Evolutionary conservation across 306 rosid species (phyloP).

Genomic region (Mucuna pruriens): DNA sequence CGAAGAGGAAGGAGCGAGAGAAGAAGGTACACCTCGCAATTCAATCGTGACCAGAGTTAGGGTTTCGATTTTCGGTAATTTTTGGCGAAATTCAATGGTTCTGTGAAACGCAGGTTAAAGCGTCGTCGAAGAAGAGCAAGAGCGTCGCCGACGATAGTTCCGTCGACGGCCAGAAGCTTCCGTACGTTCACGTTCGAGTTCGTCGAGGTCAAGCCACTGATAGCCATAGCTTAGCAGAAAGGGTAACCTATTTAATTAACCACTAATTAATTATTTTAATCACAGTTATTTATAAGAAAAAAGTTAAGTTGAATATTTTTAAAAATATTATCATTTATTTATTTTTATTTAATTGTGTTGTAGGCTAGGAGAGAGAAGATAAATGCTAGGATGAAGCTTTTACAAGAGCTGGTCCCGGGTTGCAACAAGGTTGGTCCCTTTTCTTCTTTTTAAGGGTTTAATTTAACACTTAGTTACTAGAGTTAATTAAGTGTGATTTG

Average conservation of each 20-base stretch:
- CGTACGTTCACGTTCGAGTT: conserved; percentile 95
- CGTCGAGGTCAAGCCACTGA: conserved; percentile 99
- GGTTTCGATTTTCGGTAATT: conserved; percentile 45
- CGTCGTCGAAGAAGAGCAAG: conserved; percentile 72
- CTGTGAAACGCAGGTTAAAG: conserved; percentile 64
- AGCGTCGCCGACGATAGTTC: conserved; percentile 51
- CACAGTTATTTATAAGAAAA: not conserved
- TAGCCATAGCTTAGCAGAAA: conserved; percentile 97
- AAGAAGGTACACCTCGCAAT: conserved; percentile 70
- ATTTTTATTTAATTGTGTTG: not conserved
- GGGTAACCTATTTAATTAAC: conserved; percentile 64
- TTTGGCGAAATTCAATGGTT: conserved; percentile 31
- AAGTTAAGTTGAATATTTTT: conserved; percentile 8
- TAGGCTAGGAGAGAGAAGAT: conserved; percentile 99
- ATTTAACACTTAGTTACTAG: conserved; percentile 22
- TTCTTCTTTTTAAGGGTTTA: conserved; percentile 29
- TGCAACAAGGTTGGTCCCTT: conserved; percentile 78
- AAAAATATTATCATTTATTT: not conserved
- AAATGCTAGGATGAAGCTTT: conserved; percentile 93
- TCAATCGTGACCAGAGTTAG: conserved; percentile 37
- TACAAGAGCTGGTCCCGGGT: conserved; percentile 99
- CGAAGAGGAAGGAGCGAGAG: conserved; percentile 91
- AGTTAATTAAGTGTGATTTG: conserved; percentile 39
- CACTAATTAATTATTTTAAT: conserved; percentile 40
- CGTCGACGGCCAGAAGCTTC: conserved; percentile 73